Evolutionary conservation across 108 stramenopile genomes (phyloP).

Genomic region (Cyclotella baltica): DNA sequence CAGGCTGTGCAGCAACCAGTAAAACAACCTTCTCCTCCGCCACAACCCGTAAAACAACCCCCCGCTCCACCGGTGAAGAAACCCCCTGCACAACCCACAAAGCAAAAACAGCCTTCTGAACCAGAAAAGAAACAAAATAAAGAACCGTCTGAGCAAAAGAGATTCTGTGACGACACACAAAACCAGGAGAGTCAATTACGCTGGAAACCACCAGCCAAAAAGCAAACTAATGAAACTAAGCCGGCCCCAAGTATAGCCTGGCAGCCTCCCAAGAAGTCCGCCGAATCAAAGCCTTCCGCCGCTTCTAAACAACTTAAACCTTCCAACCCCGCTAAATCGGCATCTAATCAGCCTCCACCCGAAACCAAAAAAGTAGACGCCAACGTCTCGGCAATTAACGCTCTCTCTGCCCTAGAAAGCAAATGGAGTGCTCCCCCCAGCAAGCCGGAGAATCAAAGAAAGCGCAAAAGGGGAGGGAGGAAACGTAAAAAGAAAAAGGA

Average conservation of each 20-base stretch:
- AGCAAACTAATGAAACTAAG: neutral
- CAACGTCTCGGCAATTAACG: conserved; percentile 34
- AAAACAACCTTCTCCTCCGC: neutral
- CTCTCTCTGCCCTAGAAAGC: conserved; percentile 37
- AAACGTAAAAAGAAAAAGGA: conserved; percentile 3
- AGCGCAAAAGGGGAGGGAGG: conserved; percentile 10
- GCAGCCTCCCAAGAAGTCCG: neutral
- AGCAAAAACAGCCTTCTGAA: neutral
- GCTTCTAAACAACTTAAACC: conserved; percentile 1
- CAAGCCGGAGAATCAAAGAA: conserved; percentile 6
- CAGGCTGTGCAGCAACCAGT: neutral
- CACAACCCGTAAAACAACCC: neutral
- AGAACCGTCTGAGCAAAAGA: neutral
- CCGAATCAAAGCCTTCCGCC: neutral
- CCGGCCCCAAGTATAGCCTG: neutral
- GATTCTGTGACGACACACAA: neutral
- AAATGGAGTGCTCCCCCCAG: conserved; percentile 32
- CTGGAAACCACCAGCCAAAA: neutral
- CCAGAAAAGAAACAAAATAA: neutral
- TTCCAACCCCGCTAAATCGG: too few species aligned
- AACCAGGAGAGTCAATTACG: neutral
- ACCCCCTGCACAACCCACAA: neutral
- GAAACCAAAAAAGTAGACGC: conserved; percentile 20
- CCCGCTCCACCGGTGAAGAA: neutral
- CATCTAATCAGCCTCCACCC: neutral